phyloP scores from a whole-genome alignment of 345 rosid genomes.

The Mercurialis annua region DNA sequence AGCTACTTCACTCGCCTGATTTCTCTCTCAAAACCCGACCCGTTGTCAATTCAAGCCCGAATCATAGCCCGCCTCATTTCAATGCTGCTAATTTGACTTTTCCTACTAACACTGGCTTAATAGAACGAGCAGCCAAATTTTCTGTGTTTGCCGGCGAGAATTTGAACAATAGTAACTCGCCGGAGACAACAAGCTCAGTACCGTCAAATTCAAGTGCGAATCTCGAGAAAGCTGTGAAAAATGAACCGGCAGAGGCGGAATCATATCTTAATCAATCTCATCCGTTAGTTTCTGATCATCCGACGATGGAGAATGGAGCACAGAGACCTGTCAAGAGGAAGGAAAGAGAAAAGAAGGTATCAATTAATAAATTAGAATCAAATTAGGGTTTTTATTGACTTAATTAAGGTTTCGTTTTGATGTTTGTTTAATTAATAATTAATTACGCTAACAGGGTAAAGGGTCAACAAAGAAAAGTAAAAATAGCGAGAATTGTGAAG shows the following conservation, averaged over 20 bases:
- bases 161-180: constrained; percentile 22
- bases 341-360: constrained; percentile 55
- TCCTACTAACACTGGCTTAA: constrained; percentile 26
- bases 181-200: constrained; percentile 28
- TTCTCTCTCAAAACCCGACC: constrained; percentile 28
- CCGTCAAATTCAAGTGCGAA: constrained; percentile 36
- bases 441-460: constrained; percentile 28
- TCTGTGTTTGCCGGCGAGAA: constrained; percentile 35
- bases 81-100: constrained; percentile 32
- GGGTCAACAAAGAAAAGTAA: constrained; percentile 48
- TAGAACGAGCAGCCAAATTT: constrained; percentile 39
- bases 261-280: constrained; percentile 29
- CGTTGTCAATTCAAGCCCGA: neutral
- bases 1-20: constrained; percentile 53
- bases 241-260: constrained; percentile 40
- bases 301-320: constrained; percentile 18
- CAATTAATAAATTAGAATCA: neutral
- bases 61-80: constrained; percentile 17
- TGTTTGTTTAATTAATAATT: neutral
- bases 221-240: constrained; percentile 37
- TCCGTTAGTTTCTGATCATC: constrained; percentile 35
- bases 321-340: constrained; percentile 45
- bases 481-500: constrained; percentile 39
- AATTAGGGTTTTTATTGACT: neutral
- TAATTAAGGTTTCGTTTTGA: too few species aligned